These are phyloP conservation scores for Brettanomyces custersianus DNA, from an alignment of 805 yeast genomes.

Conservation along the genomic window DNA sequence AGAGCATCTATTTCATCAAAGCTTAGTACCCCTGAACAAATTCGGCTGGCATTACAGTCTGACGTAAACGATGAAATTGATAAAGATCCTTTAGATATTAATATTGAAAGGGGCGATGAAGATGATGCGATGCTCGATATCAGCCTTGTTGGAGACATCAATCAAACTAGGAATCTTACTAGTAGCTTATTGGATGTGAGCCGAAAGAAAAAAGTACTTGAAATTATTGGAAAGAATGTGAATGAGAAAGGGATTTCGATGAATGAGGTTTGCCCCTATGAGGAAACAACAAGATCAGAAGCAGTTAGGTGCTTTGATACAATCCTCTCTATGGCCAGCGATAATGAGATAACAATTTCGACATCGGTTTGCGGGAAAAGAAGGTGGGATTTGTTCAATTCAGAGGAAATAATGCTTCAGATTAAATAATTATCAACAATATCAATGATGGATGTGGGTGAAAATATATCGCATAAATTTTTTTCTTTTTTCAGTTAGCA, in stretches of 20 bases:
- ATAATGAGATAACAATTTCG: too few species aligned
- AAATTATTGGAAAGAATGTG: too few species aligned
- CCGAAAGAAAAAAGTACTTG: too few species aligned
- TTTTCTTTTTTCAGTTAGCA: too few species aligned
- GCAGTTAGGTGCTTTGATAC: constrained; percentile 15
- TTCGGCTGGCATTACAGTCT: constrained; percentile 2
- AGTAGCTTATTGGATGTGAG: too few species aligned
- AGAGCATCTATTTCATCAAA: not conserved
- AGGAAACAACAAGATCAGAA: constrained; percentile 5
- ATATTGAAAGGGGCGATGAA: constrained; percentile 3
- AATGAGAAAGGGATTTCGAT: not conserved
- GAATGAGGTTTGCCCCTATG: not conserved
- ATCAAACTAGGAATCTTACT: too few species aligned
- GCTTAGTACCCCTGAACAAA: constrained; percentile 2
- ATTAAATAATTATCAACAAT: too few species aligned
- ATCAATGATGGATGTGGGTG: too few species aligned
- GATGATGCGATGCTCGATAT: constrained; percentile 9
- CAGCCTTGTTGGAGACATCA: not conserved
- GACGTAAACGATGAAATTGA: not conserved
- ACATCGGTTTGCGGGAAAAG: constrained; percentile 11
- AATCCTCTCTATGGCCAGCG: constrained; percentile 12
- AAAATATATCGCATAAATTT: too few species aligned
- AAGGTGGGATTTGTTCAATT: constrained; percentile 18
- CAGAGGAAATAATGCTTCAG: constrained; percentile 12
- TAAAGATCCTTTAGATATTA: not conserved